Evolutionary conservation across 2,329 filamentous ascomycete genomes (phyloP), one percentile per base, ranked within the genome.

Genomic region (Hypomyces rosellus): DNA sequence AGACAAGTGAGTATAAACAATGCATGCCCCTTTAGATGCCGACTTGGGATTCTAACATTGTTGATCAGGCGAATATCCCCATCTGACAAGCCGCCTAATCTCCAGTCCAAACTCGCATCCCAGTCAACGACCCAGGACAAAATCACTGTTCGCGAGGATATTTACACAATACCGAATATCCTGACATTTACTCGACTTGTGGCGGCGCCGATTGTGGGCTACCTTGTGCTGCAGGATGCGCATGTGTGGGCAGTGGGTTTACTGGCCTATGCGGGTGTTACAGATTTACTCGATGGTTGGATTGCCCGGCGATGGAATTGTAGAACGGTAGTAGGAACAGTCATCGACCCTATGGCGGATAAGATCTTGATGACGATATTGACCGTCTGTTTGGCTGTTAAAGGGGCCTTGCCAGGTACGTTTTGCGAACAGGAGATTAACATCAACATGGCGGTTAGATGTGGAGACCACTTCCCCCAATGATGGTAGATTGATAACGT

Each of bases 301-400:
- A 93, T 99, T 61, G 93, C 93, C 22, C 82, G 93, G 38, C 80
- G 78, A 53, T 97, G 87, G 83, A 86, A 92, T 46, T 78, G 89
- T 51, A 87, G 93, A 68, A 97, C 93, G 0, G 92, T 99, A 1
- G 89, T 97, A 9, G 93, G 93, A 49, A 95, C 89, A 49, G 83
- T 99, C 30, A 89, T 99, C 55, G 91, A 96, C 63, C 93, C 93
- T 5, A 93, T 96, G 87, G 93, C 93, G 3, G 93, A 99, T 70
- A 99, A 99, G 73, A 80, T 83, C 8, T 78, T 99, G 56, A 97
- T 99, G 93, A 96, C 92, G 0, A 83, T 96, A 51, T 70, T 95
- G 60, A 95, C 92, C 1, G 84, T 92, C 12, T 90, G 88, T 57
- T 72, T 97, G 41, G 90, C 91, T 4, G 76, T 86, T 55, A 90